Base-by-base conservation (phyloP, 768 basidiomycete genomes). In the Termitomyces eurrhizus region DNA sequence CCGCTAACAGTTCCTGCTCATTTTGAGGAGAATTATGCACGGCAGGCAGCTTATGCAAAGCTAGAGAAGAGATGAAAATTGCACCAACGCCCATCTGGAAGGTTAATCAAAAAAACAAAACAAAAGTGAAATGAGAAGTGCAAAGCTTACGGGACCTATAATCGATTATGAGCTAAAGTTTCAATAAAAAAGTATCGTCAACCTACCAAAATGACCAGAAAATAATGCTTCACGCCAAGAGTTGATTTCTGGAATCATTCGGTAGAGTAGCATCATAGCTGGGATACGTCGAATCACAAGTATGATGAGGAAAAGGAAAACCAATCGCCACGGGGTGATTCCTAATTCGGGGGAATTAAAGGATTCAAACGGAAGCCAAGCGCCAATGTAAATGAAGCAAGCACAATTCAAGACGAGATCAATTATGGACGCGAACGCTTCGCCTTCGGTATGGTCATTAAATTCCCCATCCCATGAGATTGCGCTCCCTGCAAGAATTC, bases 401-500 rank as follows among this genome's bases (percentile, higher is more conserved):
- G 77, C 86, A 62, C 89, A 90, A 65, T 92, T 92, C 57, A 92
- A 78, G 29, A 97, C 79, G 63, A 97, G 83, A 71, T 98, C 92
- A 62, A 98, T 87, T 45, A 97, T 91, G 29, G 93, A 88, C 2
- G 93, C 89, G 70, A 99, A 98, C 12, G 85, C 78, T 59, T 94
- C 92, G 63, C 90, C 86, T 73, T 95, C 91, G 0, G 85, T 92
- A 60, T 92, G 87, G 21, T 75, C 74, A 66, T 91, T 89, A 75
- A 92, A 91, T 65, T 92, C 80, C 3, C 86, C 91, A 72, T 96
- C 94, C 93, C 92, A 95, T 7, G 92, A 92, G 64, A 98, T 89
- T 1, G 95, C 55, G n/a, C 62, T 59, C 5, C 57, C 62, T 57
- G 42, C 14, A 46, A 2, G 21, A 2, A n/a, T 16, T 50, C 7